Evolutionary conservation across 306 rosid species (phyloP).

Genomic region (Casuarina equisetifolia): DNA sequence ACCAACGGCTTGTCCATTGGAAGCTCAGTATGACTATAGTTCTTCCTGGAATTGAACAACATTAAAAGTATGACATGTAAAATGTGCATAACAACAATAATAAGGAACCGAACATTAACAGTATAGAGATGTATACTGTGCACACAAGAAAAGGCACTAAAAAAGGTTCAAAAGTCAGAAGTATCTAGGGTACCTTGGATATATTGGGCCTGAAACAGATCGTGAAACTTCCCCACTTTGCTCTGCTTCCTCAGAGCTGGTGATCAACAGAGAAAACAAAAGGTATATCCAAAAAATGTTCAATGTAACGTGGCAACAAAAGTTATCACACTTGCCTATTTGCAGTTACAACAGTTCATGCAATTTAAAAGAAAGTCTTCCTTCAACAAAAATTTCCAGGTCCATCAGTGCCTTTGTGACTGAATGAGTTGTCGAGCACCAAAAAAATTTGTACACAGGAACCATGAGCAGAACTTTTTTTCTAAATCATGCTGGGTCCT

Average conservation of each 20-base stretch:
- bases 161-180: neutral
- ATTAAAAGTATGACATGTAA: constrained; percentile 4
- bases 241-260: constrained; percentile 84
- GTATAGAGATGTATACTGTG: neutral
- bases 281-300: too few species aligned
- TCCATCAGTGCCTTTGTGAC: neutral
- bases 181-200: constrained; percentile 42
- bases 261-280: constrained; percentile 18
- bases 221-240: constrained; percentile 85
- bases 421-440: too few species aligned
- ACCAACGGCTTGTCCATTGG: constrained; percentile 62
- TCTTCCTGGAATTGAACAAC: constrained; percentile 51
- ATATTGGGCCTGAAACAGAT: constrained; percentile 69
- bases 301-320: neutral
- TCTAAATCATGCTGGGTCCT: neutral
- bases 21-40: constrained; percentile 61
- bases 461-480: neutral
- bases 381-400: neutral
- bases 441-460: neutral
- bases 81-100: too few species aligned
- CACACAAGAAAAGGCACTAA: neutral
- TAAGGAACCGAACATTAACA: neutral
- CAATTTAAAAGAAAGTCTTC: neutral
- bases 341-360: neutral
- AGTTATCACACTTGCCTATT: neutral